phyloP scores from a whole-genome alignment of 2,329 filamentous ascomycete species.

The Plenodomus tracheiphilus region DNA sequence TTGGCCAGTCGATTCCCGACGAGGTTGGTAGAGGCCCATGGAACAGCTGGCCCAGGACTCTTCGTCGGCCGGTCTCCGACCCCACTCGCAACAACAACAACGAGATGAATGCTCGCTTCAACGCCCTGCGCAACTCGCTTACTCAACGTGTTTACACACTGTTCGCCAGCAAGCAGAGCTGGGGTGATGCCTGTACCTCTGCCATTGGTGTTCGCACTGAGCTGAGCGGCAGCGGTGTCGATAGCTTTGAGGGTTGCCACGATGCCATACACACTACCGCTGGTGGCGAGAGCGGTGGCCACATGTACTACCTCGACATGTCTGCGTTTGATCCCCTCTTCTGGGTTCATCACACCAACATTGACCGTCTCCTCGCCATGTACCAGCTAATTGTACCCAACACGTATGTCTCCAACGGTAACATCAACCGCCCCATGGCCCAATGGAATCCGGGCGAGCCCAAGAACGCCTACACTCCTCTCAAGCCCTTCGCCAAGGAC shows the following conservation, averaged over 20 bases:
- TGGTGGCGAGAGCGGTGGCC: slow-evolving; percentile 58
- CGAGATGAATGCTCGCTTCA: slow-evolving; percentile 36
- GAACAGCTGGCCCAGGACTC: slow-evolving; percentile 36
- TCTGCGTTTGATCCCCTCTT: slow-evolving; percentile 77
- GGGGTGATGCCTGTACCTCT: slow-evolving; percentile 34
- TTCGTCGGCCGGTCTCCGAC: slow-evolving; percentile 38
- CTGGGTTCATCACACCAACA: slow-evolving; percentile 46
- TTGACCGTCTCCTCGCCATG: slow-evolving; percentile 63
- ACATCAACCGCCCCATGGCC: slow-evolving; percentile 34
- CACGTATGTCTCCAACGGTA: slow-evolving; percentile 62
- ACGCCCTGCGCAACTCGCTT: slow-evolving; percentile 33
- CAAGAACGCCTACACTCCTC: slow-evolving; percentile 58
- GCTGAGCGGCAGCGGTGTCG: slow-evolving; percentile 31
- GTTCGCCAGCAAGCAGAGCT: slow-evolving; percentile 38
- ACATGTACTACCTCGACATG: slow-evolving; percentile 72
- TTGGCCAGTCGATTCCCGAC: slow-evolving; percentile 56
- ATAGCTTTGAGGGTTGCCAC: slow-evolving; percentile 45
- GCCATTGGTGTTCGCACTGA: slow-evolving; percentile 37
- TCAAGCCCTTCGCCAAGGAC: slow-evolving; percentile 43
- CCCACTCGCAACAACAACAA: slow-evolving; percentile 45
- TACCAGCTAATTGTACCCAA: slow-evolving; percentile 76
- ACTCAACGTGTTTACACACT: slow-evolving; percentile 43
- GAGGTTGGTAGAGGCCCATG: slow-evolving; percentile 49
- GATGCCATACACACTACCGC: slow-evolving; percentile 39
- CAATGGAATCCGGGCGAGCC: slow-evolving; percentile 48